Evolutionary conservation across 257 asterid genomes (phyloP).

Genomic region (Gynochthodes officinalis): DNA sequence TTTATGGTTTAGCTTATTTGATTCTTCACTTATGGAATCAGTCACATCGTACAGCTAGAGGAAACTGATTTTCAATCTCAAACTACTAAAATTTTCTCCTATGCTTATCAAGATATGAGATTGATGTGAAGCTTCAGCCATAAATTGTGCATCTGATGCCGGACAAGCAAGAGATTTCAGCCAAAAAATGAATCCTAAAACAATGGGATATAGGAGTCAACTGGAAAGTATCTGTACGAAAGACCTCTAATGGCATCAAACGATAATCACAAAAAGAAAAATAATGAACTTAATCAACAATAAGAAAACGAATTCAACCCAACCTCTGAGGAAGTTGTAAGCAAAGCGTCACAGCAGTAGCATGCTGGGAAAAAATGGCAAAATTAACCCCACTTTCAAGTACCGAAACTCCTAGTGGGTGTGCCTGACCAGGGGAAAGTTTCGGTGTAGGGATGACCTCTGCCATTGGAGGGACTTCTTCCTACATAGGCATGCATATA

Average conservation of each 20-base stretch:
- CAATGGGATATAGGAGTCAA: slow-evolving; percentile 11
- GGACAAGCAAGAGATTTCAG: neutral
- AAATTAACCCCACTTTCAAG: slow-evolving; percentile 79
- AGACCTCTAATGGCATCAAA: neutral
- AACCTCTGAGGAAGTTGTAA: slow-evolving; percentile 68
- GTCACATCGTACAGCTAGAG: neutral
- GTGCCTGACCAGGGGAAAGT: slow-evolving; percentile 73
- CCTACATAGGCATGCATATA: slow-evolving; percentile 33
- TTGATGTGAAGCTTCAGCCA: neutral
- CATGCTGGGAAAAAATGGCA: slow-evolving; percentile 88
- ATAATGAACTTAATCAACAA: neutral
- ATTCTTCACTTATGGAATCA: neutral
- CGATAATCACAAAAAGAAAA: neutral
- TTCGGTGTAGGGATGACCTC: slow-evolving; percentile 37
- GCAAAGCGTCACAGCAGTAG: slow-evolving; percentile 79
- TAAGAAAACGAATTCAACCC: slow-evolving; percentile 16
- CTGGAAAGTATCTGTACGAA: neutral
- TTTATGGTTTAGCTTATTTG: neutral
- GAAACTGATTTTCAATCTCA: neutral
- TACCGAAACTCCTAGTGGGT: slow-evolving; percentile 84
- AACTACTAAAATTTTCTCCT: too few species aligned
- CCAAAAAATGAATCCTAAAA: neutral
- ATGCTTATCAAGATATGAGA: neutral
- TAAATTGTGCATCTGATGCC: neutral
- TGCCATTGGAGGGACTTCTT: slow-evolving; percentile 42